Base-by-base conservation (phyloP, 768 basidiomycete species). In the Gautieria morchelliformis region DNA sequence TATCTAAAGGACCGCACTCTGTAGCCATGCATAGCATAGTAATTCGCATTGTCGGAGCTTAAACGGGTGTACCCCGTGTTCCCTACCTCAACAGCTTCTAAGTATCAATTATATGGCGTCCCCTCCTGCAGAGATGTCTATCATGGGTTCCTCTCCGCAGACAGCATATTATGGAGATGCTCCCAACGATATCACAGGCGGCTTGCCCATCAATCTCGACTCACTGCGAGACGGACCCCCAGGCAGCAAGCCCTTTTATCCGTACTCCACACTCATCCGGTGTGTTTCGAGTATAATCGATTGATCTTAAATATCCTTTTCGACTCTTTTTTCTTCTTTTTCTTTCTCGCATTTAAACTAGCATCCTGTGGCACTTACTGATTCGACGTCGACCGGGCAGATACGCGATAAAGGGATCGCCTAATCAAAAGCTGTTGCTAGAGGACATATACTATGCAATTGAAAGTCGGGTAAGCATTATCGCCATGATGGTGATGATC, bases 361-460 rank as follows among this genome's bases (percentile, higher is more conserved):
- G 39, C 46, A 7, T 24, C 48, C 27, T 40, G 46, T 30, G 55
- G 52, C 48, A 57, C 60, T 54, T 62, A 50, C 59, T 51, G 52
- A 63, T 56, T 50, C 49, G n/a, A n/a, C n/a, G n/a, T n/a, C n/a
- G 56, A 49, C 58, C 53, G 35, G 60, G 37, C 64, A 92, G 89
- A 62, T 93, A 92, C 68, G 89, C 89, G 56, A 93, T 93, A 70
- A 93, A 93, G 71, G 90, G 89, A 59, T 89, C 90, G 7, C 89
- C 89, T 40, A 90, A 87, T 67, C 86, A 88, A 70, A 90, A 89
- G 67, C 69, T 93, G 56, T 73, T 93, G 55, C 72, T 93, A 52
- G 89, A 93, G 72, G 89, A 93, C 70, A 92, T 93, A 54, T 93
- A 93, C 69, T 92, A 91, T 71, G 89, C 89, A 15, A 91, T 93